Percentiles rank a stretch among this genome's conserved stretches.
These are phyloP conservation scores for Colletotrichum kahawae DNA, from an alignment of 2,329 filamentous ascomycete genomes.

Conservation along the genomic window DNA sequence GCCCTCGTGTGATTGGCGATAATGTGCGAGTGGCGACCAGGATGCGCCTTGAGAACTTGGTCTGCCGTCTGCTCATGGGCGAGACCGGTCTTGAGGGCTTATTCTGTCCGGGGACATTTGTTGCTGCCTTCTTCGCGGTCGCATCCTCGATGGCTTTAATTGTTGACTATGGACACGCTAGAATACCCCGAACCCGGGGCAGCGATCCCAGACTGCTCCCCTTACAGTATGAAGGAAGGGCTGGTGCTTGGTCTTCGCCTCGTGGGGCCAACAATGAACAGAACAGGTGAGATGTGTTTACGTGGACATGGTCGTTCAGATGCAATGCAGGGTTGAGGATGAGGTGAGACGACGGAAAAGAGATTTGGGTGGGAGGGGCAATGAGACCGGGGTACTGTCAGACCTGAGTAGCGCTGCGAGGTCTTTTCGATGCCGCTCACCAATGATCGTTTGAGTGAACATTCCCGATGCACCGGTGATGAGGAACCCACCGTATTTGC, in stretches of 20 bases:
- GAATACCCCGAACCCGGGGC: background rate
- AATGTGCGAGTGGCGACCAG: background rate
- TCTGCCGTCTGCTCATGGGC: background rate
- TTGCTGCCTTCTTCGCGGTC: background rate
- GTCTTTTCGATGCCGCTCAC: background rate
- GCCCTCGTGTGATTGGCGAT: background rate
- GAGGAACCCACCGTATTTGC: too few species aligned
- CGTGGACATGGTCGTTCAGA: background rate
- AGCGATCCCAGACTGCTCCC: background rate
- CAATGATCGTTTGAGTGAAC: background rate
- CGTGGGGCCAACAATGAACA: background rate
- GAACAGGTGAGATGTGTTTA: background rate
- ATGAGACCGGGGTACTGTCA: background rate
- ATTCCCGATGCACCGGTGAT: background rate
- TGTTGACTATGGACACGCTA: background rate
- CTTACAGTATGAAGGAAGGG: background rate
- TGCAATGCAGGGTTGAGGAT: conserved; percentile 18
- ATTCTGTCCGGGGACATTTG: background rate
- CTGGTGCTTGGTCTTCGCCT: background rate
- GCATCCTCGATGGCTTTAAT: background rate
- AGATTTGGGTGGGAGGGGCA: background rate
- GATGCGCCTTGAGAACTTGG: background rate
- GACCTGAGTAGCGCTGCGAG: background rate
- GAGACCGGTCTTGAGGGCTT: background rate
- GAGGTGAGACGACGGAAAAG: conserved; percentile 21